A percentile compares a stretch with the other conserved stretches of the same genome.
Conservation (phyloP, 768 basidiomycete species). For the Hemileccinum rubropunctum region DNA sequence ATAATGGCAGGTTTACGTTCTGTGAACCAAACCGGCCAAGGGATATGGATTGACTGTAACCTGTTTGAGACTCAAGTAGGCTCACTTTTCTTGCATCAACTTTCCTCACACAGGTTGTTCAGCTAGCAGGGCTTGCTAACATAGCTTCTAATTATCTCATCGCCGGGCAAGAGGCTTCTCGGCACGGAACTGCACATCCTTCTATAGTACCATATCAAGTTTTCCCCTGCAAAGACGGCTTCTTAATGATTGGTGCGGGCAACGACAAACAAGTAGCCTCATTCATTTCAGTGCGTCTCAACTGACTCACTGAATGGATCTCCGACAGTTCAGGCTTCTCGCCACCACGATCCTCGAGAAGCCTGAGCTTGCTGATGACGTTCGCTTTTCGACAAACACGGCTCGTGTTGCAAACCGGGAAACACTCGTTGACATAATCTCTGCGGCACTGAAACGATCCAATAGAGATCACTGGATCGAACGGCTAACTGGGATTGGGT, state of each 20-base stretch:
- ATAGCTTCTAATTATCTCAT: conserved; percentile 94
- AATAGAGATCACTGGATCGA: conserved; percentile 73
- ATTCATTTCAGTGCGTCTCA: not conserved
- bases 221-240: conserved; percentile 84
- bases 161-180: conserved; percentile 72
- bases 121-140: conserved; percentile 90
- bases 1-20: conserved; percentile 89
- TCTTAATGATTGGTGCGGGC: conserved; percentile 91
- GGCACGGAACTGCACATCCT: conserved; percentile 92
- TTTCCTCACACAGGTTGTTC: conserved; percentile 3
- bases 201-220: conserved; percentile 93
- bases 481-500: conserved; percentile 77
- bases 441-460: conserved; percentile 52
- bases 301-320: conserved; percentile 11
- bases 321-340: conserved; percentile 64
- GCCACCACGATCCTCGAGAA: conserved; percentile 58
- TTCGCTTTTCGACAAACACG: conserved; percentile 70
- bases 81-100: not conserved
- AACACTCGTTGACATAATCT: conserved; percentile 68
- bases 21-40: conserved; percentile 78
- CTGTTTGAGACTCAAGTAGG: conserved; percentile 87
- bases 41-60: conserved; percentile 90
- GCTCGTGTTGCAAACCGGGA: conserved; percentile 73
- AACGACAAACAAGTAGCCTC: conserved; percentile 75
- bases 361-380: conserved; percentile 57